phyloP scores from a whole-genome alignment of 345 rosid genomes.

The Salix viminalis region DNA sequence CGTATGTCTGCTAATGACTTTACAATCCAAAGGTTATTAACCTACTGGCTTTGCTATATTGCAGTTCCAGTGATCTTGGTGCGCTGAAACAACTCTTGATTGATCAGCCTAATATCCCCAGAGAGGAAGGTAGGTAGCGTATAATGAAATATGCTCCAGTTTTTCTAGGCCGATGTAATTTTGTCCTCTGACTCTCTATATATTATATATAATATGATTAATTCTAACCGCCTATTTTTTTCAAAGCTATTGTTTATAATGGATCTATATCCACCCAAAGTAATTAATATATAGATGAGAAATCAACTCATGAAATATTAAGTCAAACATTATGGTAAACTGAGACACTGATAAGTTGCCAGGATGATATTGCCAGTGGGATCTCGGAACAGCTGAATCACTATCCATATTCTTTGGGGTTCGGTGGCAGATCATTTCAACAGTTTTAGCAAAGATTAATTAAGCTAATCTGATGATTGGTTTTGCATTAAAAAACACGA shows the following conservation, averaged over 20 bases:
- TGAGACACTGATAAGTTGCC: not conserved
- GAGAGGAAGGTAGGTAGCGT: conserved; percentile 53
- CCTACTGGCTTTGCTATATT: not conserved
- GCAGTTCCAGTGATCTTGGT: conserved; percentile 57
- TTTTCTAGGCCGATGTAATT: not conserved
- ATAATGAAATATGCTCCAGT: not conserved
- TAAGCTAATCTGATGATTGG: not conserved
- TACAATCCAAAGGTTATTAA: not conserved
- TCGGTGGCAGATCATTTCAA: not conserved
- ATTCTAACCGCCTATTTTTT: not conserved
- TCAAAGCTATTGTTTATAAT: not conserved
- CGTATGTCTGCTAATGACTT: not conserved
- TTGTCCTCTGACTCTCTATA: not conserved
- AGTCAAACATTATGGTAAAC: not conserved
- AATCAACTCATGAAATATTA: not conserved
- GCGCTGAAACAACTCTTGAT: conserved; percentile 61
- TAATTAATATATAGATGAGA: too few relatives aligned
- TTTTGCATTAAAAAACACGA: not conserved
- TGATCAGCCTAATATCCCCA: conserved; percentile 78
- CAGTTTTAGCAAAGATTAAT: not conserved
- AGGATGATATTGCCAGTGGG: not conserved
- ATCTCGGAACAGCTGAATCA: not conserved
- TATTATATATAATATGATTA: too few relatives aligned
- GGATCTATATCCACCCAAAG: not conserved
- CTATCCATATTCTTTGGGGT: not conserved